Conservation (phyloP, 257 asterid species). For the Penstemon davidsonii region DNA sequence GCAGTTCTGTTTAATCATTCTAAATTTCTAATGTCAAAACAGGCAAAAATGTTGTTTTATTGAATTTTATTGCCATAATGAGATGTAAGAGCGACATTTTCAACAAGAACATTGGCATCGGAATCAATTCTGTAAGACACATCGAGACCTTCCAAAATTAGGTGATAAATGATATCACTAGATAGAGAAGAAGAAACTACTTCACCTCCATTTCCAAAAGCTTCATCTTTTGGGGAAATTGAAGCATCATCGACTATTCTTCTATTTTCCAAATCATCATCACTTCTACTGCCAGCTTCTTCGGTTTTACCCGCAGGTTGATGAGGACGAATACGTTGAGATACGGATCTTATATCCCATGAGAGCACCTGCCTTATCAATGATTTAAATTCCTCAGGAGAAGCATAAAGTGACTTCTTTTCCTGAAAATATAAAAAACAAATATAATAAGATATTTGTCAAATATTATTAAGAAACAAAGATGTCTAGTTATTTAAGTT, state of each 20-base stretch:
- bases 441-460: not conserved
- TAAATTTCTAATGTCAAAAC: too few relatives aligned
- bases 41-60: not conserved
- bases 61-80: constrained; percentile 15
- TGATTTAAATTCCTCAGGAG: constrained; percentile 58
- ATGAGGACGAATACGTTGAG: constrained; percentile 70
- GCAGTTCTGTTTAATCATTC: too few relatives aligned
- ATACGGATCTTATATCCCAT: constrained; percentile 85
- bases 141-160: constrained; percentile 65
- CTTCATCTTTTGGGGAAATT: constrained; percentile 31
- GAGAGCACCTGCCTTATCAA: constrained; percentile 78
- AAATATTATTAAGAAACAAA: not conserved
- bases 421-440: constrained; percentile 35
- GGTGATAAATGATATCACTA: constrained; percentile 53
- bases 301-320: constrained; percentile 24
- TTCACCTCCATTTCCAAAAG: constrained; percentile 34
- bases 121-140: constrained; percentile 70
- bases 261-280: constrained; percentile 3
- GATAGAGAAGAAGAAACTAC: constrained; percentile 21
- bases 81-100: constrained; percentile 43
- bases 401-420: constrained; percentile 66
- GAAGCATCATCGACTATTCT: constrained; percentile 10
- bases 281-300: constrained; percentile 8
- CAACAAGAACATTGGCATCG: constrained; percentile 60
- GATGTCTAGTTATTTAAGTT: not conserved